Percentiles rank a stretch among this genome's conserved stretches.
Conservation (phyloP, 768 basidiomycete species). For the Dentipellis sp. region DNA sequence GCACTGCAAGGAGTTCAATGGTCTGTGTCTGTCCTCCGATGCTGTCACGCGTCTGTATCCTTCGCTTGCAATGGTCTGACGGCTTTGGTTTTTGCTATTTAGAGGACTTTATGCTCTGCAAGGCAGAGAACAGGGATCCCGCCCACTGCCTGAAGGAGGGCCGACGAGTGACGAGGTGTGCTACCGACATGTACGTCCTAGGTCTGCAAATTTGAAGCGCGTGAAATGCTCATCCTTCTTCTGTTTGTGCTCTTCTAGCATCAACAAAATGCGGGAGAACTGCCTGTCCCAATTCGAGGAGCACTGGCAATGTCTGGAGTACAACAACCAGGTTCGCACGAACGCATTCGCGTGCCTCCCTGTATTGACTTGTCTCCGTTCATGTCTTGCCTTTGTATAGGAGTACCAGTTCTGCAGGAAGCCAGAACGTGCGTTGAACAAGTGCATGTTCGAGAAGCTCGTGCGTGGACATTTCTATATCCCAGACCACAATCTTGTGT, state of each 20-base stretch:
- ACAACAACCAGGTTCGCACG: constrained; percentile 79
- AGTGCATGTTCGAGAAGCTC: constrained; percentile 94
- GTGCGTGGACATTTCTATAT: constrained; percentile 37
- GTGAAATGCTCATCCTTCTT: not conserved
- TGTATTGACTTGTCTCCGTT: not conserved
- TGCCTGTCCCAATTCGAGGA: constrained; percentile 80
- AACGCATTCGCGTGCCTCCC: not conserved
- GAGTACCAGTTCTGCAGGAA: constrained; percentile 86
- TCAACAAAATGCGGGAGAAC: constrained; percentile 88
- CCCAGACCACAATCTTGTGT: not conserved
- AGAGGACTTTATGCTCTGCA: constrained; percentile 99
- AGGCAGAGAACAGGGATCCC: constrained; percentile 83
- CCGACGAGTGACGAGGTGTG: constrained; percentile 89
- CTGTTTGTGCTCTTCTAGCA: constrained; percentile 35
- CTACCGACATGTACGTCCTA: constrained; percentile 75
- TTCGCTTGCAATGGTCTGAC: not conserved
- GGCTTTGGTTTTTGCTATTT: not conserved
- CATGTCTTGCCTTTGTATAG: constrained; percentile 29
- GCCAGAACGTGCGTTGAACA: constrained; percentile 80
- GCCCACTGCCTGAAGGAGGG: constrained; percentile 95
- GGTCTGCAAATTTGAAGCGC: not conserved
- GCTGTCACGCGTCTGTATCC: not conserved
- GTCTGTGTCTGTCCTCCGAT: constrained; percentile 34
- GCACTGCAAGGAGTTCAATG: constrained; percentile 94
- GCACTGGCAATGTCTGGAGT: constrained; percentile 93